Evolutionary conservation across 2,329 filamentous ascomycete genomes (phyloP).

Genomic region (Monosporascus sp.): DNA sequence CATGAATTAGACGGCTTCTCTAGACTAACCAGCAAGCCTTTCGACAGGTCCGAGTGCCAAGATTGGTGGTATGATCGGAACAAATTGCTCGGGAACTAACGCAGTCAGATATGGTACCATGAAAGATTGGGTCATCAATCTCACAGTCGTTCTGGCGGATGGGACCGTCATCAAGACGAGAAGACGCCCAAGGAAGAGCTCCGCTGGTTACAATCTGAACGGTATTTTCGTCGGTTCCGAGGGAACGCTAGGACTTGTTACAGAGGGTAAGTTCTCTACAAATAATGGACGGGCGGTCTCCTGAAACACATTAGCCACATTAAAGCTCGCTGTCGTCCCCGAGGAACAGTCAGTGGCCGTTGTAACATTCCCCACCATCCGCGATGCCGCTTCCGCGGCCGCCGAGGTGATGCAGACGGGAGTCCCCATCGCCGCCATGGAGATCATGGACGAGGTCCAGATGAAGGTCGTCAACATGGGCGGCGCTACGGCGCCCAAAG

Average conservation of each 20-base stretch:
- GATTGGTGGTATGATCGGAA: conserved; percentile 80
- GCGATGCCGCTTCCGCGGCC: conserved; percentile 69
- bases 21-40: conserved; percentile 16
- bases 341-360: conserved; percentile 74
- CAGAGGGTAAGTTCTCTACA: conserved; percentile 48
- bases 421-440: conserved; percentile 71
- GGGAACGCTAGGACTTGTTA: conserved; percentile 75
- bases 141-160: conserved; percentile 76
- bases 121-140: conserved; percentile 82
- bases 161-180: conserved; percentile 76
- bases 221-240: conserved; percentile 76
- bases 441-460: conserved; percentile 85
- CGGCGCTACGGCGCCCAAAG: conserved; percentile 61
- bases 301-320: conserved; percentile 47
- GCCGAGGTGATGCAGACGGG: conserved; percentile 72
- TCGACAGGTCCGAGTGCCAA: conserved; percentile 56
- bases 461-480: conserved; percentile 78
- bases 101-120: conserved; percentile 79
- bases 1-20: conserved; percentile 33
- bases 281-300: neutral
- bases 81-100: conserved; percentile 74
- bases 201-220: conserved; percentile 80
- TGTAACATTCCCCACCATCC: conserved; percentile 72
- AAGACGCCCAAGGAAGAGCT: conserved; percentile 71
- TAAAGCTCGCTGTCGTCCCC: conserved; percentile 74